phyloP scores from a whole-genome alignment of 169 alveolate species.

The Eimeria acervulina region DNA sequence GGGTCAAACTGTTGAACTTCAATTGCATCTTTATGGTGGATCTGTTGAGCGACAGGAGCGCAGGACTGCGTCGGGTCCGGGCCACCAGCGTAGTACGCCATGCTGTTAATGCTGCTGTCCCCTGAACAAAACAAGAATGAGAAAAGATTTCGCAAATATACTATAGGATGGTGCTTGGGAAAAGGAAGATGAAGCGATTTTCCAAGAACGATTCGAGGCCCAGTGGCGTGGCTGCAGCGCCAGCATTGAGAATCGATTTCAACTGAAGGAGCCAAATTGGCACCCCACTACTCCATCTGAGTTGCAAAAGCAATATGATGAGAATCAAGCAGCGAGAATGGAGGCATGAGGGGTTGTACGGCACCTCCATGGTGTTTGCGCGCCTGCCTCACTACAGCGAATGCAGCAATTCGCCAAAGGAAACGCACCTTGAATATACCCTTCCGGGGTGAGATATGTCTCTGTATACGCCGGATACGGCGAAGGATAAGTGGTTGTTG shows the following conservation, averaged over 20 bases:
- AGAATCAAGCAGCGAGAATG: background rate
- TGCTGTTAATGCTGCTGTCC: slow-evolving; percentile 42
- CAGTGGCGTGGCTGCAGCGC: background rate
- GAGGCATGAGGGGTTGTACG: background rate
- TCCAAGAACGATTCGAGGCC: background rate
- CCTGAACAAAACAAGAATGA: background rate
- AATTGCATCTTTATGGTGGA: slow-evolving; percentile 19
- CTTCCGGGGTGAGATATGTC: slow-evolving; percentile 74
- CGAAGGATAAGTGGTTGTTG: slow-evolving; percentile 60
- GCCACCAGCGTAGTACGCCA: slow-evolving; percentile 74
- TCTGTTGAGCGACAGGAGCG: background rate
- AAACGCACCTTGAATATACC: slow-evolving; percentile 56
- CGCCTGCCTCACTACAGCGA: background rate
- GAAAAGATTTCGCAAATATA: background rate
- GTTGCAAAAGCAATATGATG: background rate
- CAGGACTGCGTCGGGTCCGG: slow-evolving; percentile 73
- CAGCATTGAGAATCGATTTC: background rate
- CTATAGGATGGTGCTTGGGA: background rate
- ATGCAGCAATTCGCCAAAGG: background rate
- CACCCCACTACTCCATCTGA: background rate
- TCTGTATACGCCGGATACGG: slow-evolving; percentile 76
- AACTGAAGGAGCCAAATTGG: background rate
- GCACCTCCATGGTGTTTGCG: background rate
- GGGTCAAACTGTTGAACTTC: slow-evolving; percentile 59
- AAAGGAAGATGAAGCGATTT: background rate